Conservation (phyloP, 495 filamentous ascomycete species). For the Aspergillus sclerotiicarbonarius region DNA sequence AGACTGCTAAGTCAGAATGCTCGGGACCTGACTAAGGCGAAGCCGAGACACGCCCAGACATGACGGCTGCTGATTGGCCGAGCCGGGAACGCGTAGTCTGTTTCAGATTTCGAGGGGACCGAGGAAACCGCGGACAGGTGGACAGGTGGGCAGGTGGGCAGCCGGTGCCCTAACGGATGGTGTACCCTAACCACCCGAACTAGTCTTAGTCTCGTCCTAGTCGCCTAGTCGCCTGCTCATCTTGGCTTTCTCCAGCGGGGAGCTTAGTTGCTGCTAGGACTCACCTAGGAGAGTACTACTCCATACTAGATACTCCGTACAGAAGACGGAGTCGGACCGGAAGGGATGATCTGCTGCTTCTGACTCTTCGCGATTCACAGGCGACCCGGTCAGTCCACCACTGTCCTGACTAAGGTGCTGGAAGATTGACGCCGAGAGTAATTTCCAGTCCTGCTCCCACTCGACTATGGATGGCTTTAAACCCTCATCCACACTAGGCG, state of each 20-base stretch:
- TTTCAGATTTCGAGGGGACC: conserved; percentile 39
- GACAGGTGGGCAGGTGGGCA: not conserved
- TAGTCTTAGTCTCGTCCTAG: not conserved
- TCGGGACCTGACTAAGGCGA: conserved; percentile 1
- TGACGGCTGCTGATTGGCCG: conserved; percentile 20
- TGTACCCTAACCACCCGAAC: conserved; percentile 14
- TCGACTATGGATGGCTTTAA: not conserved
- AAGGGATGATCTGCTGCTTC: conserved; percentile 3
- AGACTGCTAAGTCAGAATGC: too few relatives aligned
- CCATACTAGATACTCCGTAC: too few relatives aligned
- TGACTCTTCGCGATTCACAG: not conserved
- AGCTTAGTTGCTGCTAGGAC: too few relatives aligned
- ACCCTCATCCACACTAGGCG: conserved; percentile 1
- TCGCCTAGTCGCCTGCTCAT: too few relatives aligned
- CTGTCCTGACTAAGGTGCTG: conserved; percentile 34
- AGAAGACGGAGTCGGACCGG: not conserved
- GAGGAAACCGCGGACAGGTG: not conserved
- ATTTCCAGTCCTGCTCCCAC: not conserved
- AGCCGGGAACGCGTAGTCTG: conserved; percentile 17
- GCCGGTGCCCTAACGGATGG: conserved; percentile 2
- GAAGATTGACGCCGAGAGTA: not conserved
- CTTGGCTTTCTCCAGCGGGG: not conserved
- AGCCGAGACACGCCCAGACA: conserved; percentile 1
- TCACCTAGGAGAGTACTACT: too few relatives aligned
- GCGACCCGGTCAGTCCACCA: conserved; percentile 30